These are phyloP conservation scores for Aegilops sharonensis DNA, from an alignment of 176 grass and related monocot genomes.

Conservation along the genomic window DNA sequence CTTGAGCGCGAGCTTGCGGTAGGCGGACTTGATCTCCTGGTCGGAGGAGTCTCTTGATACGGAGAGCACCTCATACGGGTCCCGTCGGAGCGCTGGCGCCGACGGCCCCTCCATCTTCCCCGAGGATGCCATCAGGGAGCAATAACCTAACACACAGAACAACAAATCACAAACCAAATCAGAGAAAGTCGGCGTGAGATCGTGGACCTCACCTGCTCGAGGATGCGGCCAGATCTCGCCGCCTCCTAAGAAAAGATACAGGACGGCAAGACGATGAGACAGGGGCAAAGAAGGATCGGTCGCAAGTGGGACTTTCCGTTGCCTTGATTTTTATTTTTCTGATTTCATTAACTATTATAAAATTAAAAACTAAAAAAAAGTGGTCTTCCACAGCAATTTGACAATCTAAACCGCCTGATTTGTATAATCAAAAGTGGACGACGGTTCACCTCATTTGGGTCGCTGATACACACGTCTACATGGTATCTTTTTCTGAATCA, in stretches of 20 bases:
- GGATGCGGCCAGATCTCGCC: conserved; percentile 34
- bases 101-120: conserved; percentile 83
- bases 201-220: background rate
- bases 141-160: conserved; percentile 33
- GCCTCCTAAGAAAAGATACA: conserved; percentile 11
- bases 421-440: no score
- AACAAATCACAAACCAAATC: background rate
- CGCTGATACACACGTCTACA: no score
- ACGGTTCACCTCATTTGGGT: no score
- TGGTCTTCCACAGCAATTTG: no score
- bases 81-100: conserved; percentile 61
- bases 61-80: conserved; percentile 94
- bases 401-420: no score
- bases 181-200: background rate
- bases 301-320: background rate
- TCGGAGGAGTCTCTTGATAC: conserved; percentile 87
- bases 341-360: no score
- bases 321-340: background rate
- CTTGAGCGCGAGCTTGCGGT: conserved; percentile 99
- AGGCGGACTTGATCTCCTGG: conserved; percentile 97
- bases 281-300: background rate
- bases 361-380: no score
- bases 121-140: conserved; percentile 61
- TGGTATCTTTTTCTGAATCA: no score
- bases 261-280: background rate